A percentile compares a stretch with the other conserved stretches of the same genome.
These are phyloP conservation scores for Flaveria bidentis DNA, from an alignment of 129 eudicot genomes.

Conservation along the genomic window DNA sequence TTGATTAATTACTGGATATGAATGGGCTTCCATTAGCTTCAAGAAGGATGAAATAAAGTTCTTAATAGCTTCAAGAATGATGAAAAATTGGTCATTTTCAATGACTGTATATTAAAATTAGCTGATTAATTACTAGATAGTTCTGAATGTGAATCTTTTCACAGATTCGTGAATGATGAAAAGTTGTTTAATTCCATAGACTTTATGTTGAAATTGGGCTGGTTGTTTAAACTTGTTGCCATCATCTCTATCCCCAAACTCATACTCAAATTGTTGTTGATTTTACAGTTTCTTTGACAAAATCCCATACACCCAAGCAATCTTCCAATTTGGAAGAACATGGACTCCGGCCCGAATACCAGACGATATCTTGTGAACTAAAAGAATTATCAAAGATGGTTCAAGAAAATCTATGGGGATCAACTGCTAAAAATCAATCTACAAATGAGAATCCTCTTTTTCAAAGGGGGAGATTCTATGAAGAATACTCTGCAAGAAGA, in stretches of 20 bases:
- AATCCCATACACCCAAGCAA: conserved; percentile 48
- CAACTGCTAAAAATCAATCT: conserved; percentile 17
- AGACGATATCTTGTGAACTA: conserved; percentile 61
- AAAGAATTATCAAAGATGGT: conserved; percentile 64
- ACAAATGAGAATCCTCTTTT: conserved; percentile 48
- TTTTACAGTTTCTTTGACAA: conserved; percentile 40
- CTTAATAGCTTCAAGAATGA: background rate
- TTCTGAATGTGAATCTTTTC: too few species aligned
- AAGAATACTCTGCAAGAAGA: conserved; percentile 69
- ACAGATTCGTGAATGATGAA: too few species aligned
- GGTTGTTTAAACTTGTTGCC: too few species aligned
- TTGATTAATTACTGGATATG: background rate
- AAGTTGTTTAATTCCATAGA: too few species aligned
- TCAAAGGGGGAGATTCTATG: conserved; percentile 81
- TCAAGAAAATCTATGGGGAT: conserved; percentile 37
- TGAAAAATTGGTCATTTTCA: background rate
- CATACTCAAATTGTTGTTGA: background rate
- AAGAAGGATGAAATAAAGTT: background rate
- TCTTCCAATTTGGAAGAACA: conserved; percentile 35
- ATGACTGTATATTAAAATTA: background rate
- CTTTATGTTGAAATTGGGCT: too few species aligned
- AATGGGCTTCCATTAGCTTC: too few species aligned
- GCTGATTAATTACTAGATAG: background rate
- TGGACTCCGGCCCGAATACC: conserved; percentile 62
- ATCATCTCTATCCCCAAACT: background rate